phyloP scores from a whole-genome alignment of 306 rosid genomes.

The Spatholobus suberectus region DNA sequence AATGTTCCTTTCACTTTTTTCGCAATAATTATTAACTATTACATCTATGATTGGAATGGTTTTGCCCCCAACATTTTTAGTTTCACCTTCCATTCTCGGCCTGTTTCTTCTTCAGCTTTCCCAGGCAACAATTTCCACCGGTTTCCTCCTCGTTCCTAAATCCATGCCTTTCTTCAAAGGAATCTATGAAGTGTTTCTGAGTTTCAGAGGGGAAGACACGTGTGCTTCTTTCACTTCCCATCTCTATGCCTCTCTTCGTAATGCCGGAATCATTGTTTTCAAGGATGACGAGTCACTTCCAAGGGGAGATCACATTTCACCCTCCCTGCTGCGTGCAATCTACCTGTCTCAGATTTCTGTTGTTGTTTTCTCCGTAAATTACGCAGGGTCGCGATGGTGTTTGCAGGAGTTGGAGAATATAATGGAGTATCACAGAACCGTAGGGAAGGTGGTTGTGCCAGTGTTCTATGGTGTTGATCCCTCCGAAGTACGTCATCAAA shows the following conservation, averaged over 20 bases:
- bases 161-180: too few species aligned
- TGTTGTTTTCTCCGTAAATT: constrained; percentile 7
- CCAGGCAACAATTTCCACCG: too few species aligned
- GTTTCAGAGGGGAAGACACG: background rate
- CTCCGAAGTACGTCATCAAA: background rate
- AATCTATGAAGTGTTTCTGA: background rate
- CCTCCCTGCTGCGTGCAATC: background rate
- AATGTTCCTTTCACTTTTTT: too few species aligned
- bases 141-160: too few species aligned
- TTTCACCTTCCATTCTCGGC: too few species aligned
- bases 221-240: background rate
- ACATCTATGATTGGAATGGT: too few species aligned
- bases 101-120: too few species aligned
- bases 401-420: background rate
- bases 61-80: too few species aligned
- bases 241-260: background rate
- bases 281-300: background rate
- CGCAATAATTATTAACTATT: too few species aligned
- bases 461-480: constrained; percentile 7
- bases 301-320: background rate
- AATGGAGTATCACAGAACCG: background rate
- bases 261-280: background rate
- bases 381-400: background rate
- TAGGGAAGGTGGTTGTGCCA: background rate
- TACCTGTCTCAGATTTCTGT: background rate